phyloP scores from a whole-genome alignment of 2,329 filamentous ascomycete genomes.

The Aspergillus tubingensis region DNA sequence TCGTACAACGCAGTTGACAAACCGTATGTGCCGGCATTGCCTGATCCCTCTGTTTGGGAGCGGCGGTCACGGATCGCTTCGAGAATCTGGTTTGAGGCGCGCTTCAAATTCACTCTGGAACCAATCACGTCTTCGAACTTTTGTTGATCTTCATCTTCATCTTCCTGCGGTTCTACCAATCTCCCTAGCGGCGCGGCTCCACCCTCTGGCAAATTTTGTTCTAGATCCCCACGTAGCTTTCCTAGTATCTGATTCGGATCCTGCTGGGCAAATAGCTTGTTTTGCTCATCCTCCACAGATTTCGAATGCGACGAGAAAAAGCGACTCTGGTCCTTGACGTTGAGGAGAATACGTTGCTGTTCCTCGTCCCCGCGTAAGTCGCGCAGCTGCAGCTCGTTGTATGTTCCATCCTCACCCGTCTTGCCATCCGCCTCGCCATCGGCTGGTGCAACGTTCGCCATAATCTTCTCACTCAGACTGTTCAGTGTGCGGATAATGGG shows the following conservation, averaged over 20 bases:
- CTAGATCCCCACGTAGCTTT: constrained; percentile 64
- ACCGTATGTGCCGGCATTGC: constrained; percentile 45
- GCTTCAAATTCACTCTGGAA: constrained; percentile 65
- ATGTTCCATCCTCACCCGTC: constrained; percentile 71
- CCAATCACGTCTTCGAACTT: constrained; percentile 59
- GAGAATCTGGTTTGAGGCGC: constrained; percentile 59
- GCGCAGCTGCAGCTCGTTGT: constrained; percentile 71
- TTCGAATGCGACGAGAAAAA: constrained; percentile 69
- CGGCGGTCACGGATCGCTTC: constrained; percentile 61
- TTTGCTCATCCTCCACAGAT: constrained; percentile 46
- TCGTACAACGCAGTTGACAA: constrained; percentile 59
- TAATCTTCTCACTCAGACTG: constrained; percentile 86
- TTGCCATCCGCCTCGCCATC: constrained; percentile 69
- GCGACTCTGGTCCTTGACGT: constrained; percentile 81
- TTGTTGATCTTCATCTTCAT: constrained; percentile 61
- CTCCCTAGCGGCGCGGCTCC: constrained; percentile 70
- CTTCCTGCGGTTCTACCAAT: constrained; percentile 54
- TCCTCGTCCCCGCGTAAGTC: constrained; percentile 76
- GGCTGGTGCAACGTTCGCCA: constrained; percentile 79
- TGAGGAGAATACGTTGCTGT: constrained; percentile 78
- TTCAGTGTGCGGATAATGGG: constrained; percentile 90
- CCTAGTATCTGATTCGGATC: constrained; percentile 68
- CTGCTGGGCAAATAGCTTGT: constrained; percentile 66
- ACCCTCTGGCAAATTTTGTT: constrained; percentile 48
- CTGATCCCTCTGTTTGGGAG: constrained; percentile 41